These are phyloP conservation scores for Penicillium aurantiogriseum DNA, from an alignment of 2,329 filamentous ascomycete species.

Conservation along the genomic window DNA sequence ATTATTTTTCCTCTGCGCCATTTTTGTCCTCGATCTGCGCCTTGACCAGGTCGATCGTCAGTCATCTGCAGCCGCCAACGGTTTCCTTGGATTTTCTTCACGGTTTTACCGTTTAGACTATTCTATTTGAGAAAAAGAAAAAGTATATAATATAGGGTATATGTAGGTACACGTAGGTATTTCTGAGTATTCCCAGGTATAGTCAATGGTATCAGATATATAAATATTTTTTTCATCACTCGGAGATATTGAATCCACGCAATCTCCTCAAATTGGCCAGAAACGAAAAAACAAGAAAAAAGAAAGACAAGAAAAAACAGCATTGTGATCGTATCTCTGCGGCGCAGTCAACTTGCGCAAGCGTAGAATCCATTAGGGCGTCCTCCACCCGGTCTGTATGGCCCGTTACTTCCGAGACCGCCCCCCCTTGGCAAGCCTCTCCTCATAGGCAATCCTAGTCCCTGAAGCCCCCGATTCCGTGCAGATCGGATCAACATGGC, in stretches of 20 bases:
- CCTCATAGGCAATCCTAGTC: conserved; percentile 1
- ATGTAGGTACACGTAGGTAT: not conserved
- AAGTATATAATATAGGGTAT: not conserved
- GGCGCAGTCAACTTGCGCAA: conserved; percentile 16
- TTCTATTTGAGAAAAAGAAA: not conserved
- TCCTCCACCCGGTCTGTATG: not conserved
- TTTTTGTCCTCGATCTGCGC: conserved; percentile 11
- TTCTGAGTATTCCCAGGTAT: not conserved
- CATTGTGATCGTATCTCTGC: conserved; percentile 4
- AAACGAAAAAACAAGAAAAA: not conserved
- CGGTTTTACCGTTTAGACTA: not conserved
- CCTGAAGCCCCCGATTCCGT: conserved; percentile 22
- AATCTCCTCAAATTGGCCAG: not conserved
- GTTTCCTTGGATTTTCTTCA: conserved; percentile 19
- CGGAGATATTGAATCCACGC: not conserved
- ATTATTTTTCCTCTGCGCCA: conserved; percentile 2
- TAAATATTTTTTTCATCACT: not conserved
- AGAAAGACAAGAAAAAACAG: not conserved
- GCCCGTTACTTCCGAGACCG: conserved; percentile 7
- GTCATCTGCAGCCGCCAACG: conserved; percentile 21
- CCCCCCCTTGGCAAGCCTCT: conserved; percentile 6
- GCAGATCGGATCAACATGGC: conserved; percentile 27
- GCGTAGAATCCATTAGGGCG: conserved; percentile 6
- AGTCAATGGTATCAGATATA: not conserved
- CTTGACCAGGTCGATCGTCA: conserved; percentile 14